phyloP scores from a whole-genome alignment of 495 filamentous ascomycete genomes.

The Rostrohypoxylon terebratum region DNA sequence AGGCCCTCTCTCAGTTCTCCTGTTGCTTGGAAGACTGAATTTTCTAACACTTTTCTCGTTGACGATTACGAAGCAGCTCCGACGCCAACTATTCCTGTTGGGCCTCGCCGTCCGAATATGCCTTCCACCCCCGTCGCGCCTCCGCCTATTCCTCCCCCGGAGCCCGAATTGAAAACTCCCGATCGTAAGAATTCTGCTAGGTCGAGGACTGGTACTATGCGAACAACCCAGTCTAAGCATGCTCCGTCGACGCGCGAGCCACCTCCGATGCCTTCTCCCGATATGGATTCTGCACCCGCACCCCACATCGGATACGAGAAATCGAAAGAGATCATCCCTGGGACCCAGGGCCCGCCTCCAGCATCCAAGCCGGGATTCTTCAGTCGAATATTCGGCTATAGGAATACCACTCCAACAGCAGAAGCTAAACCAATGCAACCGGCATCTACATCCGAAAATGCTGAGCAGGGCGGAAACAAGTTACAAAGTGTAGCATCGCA shows the following conservation, averaged over 20 bases:
- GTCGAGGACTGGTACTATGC: slow-evolving; percentile 64
- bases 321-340: slow-evolving; percentile 59
- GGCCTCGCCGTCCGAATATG: slow-evolving; percentile 70
- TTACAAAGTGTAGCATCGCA: slow-evolving; percentile 45
- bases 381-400: slow-evolving; percentile 83
- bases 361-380: slow-evolving; percentile 83
- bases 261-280: slow-evolving; percentile 49
- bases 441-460: slow-evolving; percentile 40
- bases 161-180: slow-evolving; percentile 49
- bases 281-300: slow-evolving; percentile 63
- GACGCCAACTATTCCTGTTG: slow-evolving; percentile 85
- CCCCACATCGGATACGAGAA: slow-evolving; percentile 69
- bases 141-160: slow-evolving; percentile 55
- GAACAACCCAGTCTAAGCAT: slow-evolving; percentile 47
- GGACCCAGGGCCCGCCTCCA: slow-evolving; percentile 44
- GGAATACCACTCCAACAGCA: slow-evolving; percentile 48
- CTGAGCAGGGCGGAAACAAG: slow-evolving; percentile 32
- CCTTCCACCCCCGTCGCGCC: slow-evolving; percentile 55
- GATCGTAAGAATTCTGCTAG: slow-evolving; percentile 72
- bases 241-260: slow-evolving; percentile 44
- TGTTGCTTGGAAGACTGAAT: slow-evolving; percentile 58
- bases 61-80: slow-evolving; percentile 85
- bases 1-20: slow-evolving; percentile 49
- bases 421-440: slow-evolving; percentile 47
- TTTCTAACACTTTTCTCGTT: slow-evolving; percentile 58